Percentiles rank a stretch among this genome's conserved stretches.
These are phyloP conservation scores for Tuber calosporum DNA, from an alignment of 495 filamentous ascomycete species.

Conservation along the genomic window DNA sequence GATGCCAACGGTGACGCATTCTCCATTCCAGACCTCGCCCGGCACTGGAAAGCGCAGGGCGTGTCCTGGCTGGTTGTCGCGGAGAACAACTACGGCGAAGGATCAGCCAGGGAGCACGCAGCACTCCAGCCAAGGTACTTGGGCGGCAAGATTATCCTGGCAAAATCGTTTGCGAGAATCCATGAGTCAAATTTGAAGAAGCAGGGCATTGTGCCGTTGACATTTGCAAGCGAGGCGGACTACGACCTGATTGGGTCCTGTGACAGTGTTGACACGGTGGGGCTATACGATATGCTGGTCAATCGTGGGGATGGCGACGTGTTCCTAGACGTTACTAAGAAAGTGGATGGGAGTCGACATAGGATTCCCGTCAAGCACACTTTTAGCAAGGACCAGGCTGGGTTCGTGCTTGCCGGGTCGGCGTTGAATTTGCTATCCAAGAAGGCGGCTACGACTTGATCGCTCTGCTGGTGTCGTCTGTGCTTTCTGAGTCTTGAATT, in stretches of 20 bases:
- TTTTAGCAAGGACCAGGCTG: constrained; percentile 77
- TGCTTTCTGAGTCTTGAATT: background rate
- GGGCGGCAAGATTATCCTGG: constrained; percentile 76
- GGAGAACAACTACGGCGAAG: constrained; percentile 97
- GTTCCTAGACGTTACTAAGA: constrained; percentile 54
- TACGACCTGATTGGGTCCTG: constrained; percentile 75
- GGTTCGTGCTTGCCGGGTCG: constrained; percentile 86
- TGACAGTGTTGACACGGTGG: constrained; percentile 72
- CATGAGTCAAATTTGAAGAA: constrained; percentile 99
- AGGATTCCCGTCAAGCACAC: constrained; percentile 64
- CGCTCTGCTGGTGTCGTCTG: background rate
- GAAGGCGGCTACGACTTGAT: background rate
- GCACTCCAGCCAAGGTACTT: constrained; percentile 94
- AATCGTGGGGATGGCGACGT: constrained; percentile 77
- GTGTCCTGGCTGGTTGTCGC: constrained; percentile 86
- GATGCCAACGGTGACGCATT: constrained; percentile 61
- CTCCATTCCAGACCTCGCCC: constrained; percentile 77
- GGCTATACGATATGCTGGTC: constrained; percentile 71
- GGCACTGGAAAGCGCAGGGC: constrained; percentile 65
- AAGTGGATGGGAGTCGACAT: constrained; percentile 54
- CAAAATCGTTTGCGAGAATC: constrained; percentile 90
- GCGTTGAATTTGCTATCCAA: constrained; percentile 63
- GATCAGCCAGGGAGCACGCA: constrained; percentile 88
- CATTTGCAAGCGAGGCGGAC: constrained; percentile 76
- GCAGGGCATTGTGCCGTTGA: constrained; percentile 91